Evolutionary conservation across 2,329 filamentous ascomycete genomes (phyloP).

Genomic region (Aspergillus sp.): DNA sequence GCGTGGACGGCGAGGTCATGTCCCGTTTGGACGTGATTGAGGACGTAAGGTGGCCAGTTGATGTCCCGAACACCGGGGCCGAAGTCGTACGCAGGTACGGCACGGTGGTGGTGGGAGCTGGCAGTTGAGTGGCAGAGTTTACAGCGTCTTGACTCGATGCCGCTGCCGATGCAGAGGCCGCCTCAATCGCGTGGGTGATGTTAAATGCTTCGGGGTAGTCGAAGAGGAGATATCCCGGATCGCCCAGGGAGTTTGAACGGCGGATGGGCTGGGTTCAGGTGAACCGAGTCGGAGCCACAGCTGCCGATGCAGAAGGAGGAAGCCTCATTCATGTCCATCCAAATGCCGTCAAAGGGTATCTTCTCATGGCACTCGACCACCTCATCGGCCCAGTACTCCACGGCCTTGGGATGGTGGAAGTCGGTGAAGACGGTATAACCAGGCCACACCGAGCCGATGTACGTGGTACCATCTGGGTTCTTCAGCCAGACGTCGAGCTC

Average conservation of each 20-base stretch:
- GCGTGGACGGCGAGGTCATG: constrained; percentile 72
- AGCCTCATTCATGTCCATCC: constrained; percentile 70
- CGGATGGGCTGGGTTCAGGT: too few relatives aligned
- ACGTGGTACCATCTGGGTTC: constrained; percentile 14
- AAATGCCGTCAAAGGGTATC: constrained; percentile 59
- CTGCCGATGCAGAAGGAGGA: constrained; percentile 39
- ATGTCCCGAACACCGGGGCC: constrained; percentile 65
- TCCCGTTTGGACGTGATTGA: constrained; percentile 63
- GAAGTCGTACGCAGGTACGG: constrained; percentile 59
- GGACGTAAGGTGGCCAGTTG: constrained; percentile 72
- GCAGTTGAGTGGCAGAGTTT: constrained; percentile 10
- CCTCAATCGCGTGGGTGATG: constrained; percentile 66
- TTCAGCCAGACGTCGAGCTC: neutral
- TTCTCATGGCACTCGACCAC: constrained; percentile 53
- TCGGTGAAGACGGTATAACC: constrained; percentile 71
- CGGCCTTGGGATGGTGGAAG: constrained; percentile 69
- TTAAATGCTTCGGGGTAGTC: constrained; percentile 70
- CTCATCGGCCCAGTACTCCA: constrained; percentile 68
- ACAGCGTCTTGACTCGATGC: constrained; percentile 52
- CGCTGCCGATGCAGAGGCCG: constrained; percentile 57
- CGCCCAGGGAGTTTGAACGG: neutral
- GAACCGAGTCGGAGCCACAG: neutral
- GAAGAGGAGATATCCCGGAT: constrained; percentile 27
- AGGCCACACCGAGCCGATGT: constrained; percentile 73
- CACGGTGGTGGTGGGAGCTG: constrained; percentile 33